Base-by-base conservation (phyloP, 768 basidiomycete species). In the Tricholoma sp. region DNA sequence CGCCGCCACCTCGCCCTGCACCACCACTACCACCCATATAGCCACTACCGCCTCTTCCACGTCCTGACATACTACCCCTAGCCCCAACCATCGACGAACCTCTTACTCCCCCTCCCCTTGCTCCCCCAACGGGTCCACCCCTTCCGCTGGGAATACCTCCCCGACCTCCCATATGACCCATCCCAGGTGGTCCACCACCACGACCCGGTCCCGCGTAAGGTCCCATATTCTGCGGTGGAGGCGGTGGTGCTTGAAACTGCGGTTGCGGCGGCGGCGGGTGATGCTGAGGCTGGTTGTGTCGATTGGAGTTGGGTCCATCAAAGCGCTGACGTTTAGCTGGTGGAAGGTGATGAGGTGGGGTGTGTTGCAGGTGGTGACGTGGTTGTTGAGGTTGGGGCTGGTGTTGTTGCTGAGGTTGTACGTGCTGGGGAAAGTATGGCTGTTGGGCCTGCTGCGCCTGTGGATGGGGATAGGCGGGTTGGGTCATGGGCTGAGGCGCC, bases 251-350 rank as follows among this genome's bases (percentile, higher is more conserved):
- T 63, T 84, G 83, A 62, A 88, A 88, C 60, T 86, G 88, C 3
- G 86, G 84, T 62, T 79, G 88, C 37, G 79, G 80, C 4, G 81
- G 80, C n/a, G 76, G 77, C 18, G 74, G 76, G 14, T 77, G 78
- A 12, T 76, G 80, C 27, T 79, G 81, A 50, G 71, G 69, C 59
- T 78, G 81, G 62, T 73, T 76, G 56, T 79, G 79, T 51, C 79
- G 76, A 62, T 74, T 77, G 45, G 78, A 74, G 59, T 74, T 81
- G 1, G 89, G 89, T 4, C 85, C 86, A 67, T 96, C 94, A 66
- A 94, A 94, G 43, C 93, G 83, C 63, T 87, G 92, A 54, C 94
- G 79, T 70, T 97, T 97, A 1, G 93, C 93, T 2, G 94, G 94
- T 8, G 94, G 94, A n/a, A 86, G 76, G 66, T 91, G 88, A 63